Percentiles rank a stretch among this genome's conserved stretches.
Evolutionary conservation across 176 grass and related monocot genomes (phyloP).

Genomic region (Rhynchospora breviuscula): DNA sequence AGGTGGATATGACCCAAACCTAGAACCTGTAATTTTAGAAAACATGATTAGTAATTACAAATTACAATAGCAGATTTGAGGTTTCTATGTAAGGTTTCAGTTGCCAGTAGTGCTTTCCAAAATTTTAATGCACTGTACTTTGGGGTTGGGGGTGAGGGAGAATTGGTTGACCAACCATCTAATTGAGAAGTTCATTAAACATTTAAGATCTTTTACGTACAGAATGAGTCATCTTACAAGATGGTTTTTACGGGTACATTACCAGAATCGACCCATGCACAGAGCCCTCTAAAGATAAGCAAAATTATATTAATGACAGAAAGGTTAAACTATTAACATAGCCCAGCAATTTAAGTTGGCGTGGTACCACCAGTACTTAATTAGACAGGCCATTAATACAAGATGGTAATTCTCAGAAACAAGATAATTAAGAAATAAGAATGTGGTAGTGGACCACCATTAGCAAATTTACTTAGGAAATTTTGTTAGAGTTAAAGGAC

Average conservation of each 20-base stretch:
- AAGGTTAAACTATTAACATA: background rate
- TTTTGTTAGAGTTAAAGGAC: slow-evolving; percentile 27
- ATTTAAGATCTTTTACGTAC: background rate
- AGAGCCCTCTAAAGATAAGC: background rate
- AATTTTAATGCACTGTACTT: background rate
- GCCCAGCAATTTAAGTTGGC: background rate
- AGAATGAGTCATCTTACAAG: background rate
- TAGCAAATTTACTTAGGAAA: background rate
- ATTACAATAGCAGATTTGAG: slow-evolving; percentile 7
- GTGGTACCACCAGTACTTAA: background rate
- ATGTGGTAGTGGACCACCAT: background rate
- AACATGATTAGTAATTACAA: background rate
- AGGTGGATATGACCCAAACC: slow-evolving; percentile 2
- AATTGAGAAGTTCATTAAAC: background rate
- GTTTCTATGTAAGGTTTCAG: background rate
- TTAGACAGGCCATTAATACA: background rate
- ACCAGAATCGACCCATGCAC: background rate
- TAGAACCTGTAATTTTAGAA: slow-evolving; percentile 1
- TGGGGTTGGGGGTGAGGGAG: background rate
- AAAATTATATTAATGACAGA: background rate
- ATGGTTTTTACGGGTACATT: background rate
- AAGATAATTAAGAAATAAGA: background rate
- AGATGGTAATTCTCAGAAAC: background rate
- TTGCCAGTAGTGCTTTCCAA: background rate
- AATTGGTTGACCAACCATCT: background rate